Base-by-base conservation (phyloP, 495 filamentous ascomycete genomes). In the Tuber indicum region DNA sequence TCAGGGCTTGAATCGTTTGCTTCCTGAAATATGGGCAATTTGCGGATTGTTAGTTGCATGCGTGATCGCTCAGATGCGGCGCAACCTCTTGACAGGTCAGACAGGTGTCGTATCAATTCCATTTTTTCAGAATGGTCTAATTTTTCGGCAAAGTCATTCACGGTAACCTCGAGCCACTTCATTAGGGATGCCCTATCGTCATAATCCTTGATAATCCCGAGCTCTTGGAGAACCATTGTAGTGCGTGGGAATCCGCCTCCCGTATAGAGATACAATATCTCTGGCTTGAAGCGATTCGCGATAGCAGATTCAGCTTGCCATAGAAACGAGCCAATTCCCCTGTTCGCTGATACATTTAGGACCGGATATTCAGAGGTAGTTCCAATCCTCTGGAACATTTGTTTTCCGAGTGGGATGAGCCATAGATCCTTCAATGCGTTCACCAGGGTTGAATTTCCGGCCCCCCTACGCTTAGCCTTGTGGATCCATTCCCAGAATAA, bases 371-470 rank as follows among this genome's bases (percentile, higher is more conserved):
- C 58, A 36, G 52, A 41, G 19, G 16, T 52, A 26, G 39, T 78
- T 49, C 72, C 79, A 39, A 85, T 62, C 72, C 79, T 85, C 39
- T 81, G 81, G 73, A 83, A 76, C 32, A 66, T 72, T 42, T 81
- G 71, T 46, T 78, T 82, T 21, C 69, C 77, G 5, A 81, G 72
- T 10, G 84, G 84, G 43, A 85, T 70, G 14, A 85, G 76, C 84
- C 84, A 85, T 36, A 85, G 43, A n/a, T 52, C 74, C 36, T 75
- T 52, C 39, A 82, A 66, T 14, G 62, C 26, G 14, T 66, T 66
- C 14, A 36, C 58, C 58, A 36, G 36, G 32, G 58, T 19, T 17
- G 26, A 36, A 14, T 3, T 26, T 36, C 58, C 14, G 14, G 3
- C 26, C 14, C 58, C 26, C 58, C 5, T 66, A 17, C 6, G 12